A percentile compares a stretch with the other conserved stretches of the same genome.
Evolutionary conservation across 2,329 filamentous ascomycete species (phyloP).

Genomic region (Westerdykella aurantiaca): DNA sequence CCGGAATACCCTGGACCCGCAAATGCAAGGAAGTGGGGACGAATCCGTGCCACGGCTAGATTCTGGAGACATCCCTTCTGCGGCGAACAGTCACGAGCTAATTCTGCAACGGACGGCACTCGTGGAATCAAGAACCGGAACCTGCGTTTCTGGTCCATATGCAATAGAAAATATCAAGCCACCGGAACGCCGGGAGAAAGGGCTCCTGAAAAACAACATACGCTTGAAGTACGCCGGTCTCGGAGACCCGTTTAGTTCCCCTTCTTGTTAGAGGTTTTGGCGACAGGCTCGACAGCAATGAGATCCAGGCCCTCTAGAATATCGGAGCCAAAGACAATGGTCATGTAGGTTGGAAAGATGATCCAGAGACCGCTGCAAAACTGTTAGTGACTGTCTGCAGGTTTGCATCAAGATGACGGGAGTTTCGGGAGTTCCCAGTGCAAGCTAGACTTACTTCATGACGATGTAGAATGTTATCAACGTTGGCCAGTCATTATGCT

Average conservation of each 20-base stretch:
- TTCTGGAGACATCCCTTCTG: too few species aligned
- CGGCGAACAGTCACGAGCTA: too few species aligned
- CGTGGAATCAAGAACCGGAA: too few species aligned
- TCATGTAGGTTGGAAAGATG: conserved; percentile 57
- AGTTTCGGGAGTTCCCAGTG: neutral
- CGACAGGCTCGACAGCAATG: conserved; percentile 26
- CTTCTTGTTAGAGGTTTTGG: conserved; percentile 14
- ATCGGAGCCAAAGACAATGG: conserved; percentile 55
- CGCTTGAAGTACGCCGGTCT: too few species aligned
- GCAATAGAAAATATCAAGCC: too few species aligned
- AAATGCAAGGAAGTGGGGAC: too few species aligned
- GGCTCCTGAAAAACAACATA: too few species aligned
- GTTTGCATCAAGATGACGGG: neutral
- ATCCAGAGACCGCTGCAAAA: conserved; percentile 57
- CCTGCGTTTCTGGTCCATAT: too few species aligned
- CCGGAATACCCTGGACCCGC: too few species aligned
- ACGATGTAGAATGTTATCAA: conserved; percentile 58
- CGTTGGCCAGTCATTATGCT: conserved; percentile 53
- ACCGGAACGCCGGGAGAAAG: too few species aligned
- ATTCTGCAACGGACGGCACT: too few species aligned
- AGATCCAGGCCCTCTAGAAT: conserved; percentile 55
- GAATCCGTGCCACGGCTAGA: too few species aligned
- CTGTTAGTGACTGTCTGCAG: conserved; percentile 12
- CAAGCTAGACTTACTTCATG: conserved; percentile 54
- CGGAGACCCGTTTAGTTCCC: conserved; percentile 11